Conservation (phyloP, 805 yeast genomes). For the Candida quercuum region DNA sequence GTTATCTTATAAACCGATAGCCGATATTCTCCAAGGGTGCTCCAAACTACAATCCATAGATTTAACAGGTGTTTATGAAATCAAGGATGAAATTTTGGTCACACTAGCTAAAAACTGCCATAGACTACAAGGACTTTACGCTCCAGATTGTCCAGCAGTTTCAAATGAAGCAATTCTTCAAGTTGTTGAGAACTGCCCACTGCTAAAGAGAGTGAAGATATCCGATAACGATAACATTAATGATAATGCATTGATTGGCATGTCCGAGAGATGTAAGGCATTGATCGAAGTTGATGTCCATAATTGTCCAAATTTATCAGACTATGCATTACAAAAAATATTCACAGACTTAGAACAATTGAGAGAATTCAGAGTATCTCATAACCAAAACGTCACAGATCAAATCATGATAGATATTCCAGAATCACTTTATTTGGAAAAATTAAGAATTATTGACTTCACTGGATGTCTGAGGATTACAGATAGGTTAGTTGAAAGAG, state of each 20-base stretch:
- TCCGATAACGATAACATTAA: slow-evolving; percentile 64
- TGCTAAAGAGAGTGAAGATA: slow-evolving; percentile 77
- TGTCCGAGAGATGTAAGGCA: slow-evolving; percentile 69
- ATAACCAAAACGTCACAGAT: slow-evolving; percentile 65
- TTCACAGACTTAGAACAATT: slow-evolving; percentile 63
- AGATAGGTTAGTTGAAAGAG: slow-evolving; percentile 67
- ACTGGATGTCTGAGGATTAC: slow-evolving; percentile 80
- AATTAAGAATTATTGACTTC: slow-evolving; percentile 76
- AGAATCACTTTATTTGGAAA: slow-evolving; percentile 44
- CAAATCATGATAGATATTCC: slow-evolving; percentile 53
- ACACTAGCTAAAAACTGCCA: slow-evolving; percentile 68
- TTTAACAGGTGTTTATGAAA: slow-evolving; percentile 67
- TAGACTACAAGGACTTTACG: slow-evolving; percentile 83
- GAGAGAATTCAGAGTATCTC: slow-evolving; percentile 79
- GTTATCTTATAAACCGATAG: slow-evolving; percentile 56
- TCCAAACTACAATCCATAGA: slow-evolving; percentile 78
- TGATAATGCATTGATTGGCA: slow-evolving; percentile 52
- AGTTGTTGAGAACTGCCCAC: slow-evolving; percentile 59
- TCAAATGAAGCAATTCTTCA: slow-evolving; percentile 56
- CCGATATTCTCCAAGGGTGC: slow-evolving; percentile 58
- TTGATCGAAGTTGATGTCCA: slow-evolving; percentile 89
- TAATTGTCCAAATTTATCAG: slow-evolving; percentile 69
- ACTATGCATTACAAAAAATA: slow-evolving; percentile 50
- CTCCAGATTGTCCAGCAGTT: slow-evolving; percentile 76
- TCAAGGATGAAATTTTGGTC: slow-evolving; percentile 63